Conservation (phyloP, 345 rosid genomes). For the Litchi chinensis region DNA sequence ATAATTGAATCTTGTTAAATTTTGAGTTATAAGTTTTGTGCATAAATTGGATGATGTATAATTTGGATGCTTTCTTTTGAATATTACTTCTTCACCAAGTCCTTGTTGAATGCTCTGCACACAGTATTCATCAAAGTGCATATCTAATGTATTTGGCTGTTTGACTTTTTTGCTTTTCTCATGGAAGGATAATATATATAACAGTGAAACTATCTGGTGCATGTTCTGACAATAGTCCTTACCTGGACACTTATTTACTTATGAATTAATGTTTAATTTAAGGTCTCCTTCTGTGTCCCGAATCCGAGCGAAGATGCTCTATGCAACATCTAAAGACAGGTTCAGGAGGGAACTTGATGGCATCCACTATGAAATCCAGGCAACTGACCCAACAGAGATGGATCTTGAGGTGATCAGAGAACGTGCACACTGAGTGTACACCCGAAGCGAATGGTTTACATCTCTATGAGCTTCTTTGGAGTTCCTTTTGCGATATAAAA, state of each 20-base stretch:
- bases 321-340: slow-evolving; percentile 46
- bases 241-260: background rate
- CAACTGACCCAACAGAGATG: slow-evolving; percentile 46
- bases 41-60: background rate
- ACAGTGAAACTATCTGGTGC: background rate
- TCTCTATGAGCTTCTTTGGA: background rate
- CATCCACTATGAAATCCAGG: slow-evolving; percentile 44
- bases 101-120: background rate
- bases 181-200: background rate
- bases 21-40: background rate
- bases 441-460: background rate
- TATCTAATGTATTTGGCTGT: background rate
- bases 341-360: slow-evolving; percentile 41
- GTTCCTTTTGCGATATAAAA: slow-evolving; percentile 7
- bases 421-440: slow-evolving; percentile 29
- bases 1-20: background rate
- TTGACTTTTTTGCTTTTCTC: background rate
- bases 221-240: background rate
- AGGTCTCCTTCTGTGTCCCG: slow-evolving; percentile 41
- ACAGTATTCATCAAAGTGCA: background rate
- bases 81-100: background rate
- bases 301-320: slow-evolving; percentile 45
- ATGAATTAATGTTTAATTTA: background rate
- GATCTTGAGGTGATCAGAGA: slow-evolving; percentile 45
- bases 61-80: background rate